phyloP scores from a whole-genome alignment of 768 basidiomycete species.

The Podaxis sp. region DNA sequence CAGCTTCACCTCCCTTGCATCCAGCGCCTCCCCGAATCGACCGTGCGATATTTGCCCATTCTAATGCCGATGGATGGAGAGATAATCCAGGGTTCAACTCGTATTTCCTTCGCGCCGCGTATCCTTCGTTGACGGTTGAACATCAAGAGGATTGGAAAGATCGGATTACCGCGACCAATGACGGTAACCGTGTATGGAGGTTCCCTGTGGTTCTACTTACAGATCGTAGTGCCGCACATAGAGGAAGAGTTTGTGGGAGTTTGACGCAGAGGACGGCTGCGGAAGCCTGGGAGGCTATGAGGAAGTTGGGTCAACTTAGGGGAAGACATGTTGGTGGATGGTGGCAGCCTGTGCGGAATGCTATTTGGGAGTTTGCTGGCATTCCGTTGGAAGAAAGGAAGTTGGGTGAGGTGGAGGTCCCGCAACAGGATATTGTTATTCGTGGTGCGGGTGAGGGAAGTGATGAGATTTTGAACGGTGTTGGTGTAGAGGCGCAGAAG shows the following conservation, averaged over 20 bases:
- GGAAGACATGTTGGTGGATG: conserved; percentile 53
- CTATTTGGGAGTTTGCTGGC: conserved; percentile 68
- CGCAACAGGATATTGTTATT: conserved; percentile 10
- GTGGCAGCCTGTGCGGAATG: conserved; percentile 76
- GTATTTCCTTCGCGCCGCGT: conserved; percentile 71
- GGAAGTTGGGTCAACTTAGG: conserved; percentile 27
- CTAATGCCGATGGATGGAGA: conserved; percentile 62
- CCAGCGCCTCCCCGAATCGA: conserved; percentile 51
- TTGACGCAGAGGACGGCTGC: conserved; percentile 72
- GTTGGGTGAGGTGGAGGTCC: conserved; percentile 10
- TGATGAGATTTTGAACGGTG: conserved; percentile 21
- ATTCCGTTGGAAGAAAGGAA: conserved; percentile 1
- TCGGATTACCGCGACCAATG: conserved; percentile 37
- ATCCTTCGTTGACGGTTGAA: conserved; percentile 71
- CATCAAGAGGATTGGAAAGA: conserved; percentile 71
- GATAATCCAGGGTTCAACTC: conserved; percentile 76
- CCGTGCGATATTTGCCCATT: conserved; percentile 71
- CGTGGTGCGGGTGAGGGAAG: conserved; percentile 13
- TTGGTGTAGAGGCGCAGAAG: conserved; percentile 24
- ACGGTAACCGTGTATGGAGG: conserved; percentile 56
- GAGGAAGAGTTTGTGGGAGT: conserved; percentile 60
- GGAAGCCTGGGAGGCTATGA: conserved; percentile 60
- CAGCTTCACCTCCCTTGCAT: conserved; percentile 20
- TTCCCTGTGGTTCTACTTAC: conserved; percentile 69
- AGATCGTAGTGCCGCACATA: conserved; percentile 76